phyloP scores from a whole-genome alignment of 2,329 filamentous ascomycete genomes.

The Aspergillus fijiensis region DNA sequence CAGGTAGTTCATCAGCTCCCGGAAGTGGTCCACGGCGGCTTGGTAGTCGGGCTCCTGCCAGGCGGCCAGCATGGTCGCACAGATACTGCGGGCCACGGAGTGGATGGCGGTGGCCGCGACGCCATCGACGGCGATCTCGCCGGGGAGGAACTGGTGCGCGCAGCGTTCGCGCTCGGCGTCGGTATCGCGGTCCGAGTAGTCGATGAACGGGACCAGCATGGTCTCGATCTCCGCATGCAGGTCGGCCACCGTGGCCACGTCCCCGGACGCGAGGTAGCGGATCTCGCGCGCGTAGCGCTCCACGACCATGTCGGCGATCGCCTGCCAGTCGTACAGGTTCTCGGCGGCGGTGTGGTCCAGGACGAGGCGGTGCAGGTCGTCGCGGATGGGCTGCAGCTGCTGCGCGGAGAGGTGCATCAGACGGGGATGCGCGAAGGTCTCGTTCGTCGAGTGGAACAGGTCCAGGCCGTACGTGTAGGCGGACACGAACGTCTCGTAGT shows the following conservation, averaged over 20 bases:
- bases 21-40: constrained; percentile 33
- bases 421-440: constrained; percentile 40
- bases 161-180: constrained; percentile 33
- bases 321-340: constrained; percentile 62
- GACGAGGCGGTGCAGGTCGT: constrained; percentile 49
- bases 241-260: constrained; percentile 20
- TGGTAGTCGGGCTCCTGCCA: constrained; percentile 22
- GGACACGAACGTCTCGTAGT: constrained; percentile 53
- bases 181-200: constrained; percentile 31
- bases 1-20: constrained; percentile 51
- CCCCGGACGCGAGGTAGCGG: constrained; percentile 33
- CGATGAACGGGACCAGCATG: constrained; percentile 37
- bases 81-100: constrained; percentile 32
- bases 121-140: constrained; percentile 7
- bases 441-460: constrained; percentile 36
- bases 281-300: constrained; percentile 61
- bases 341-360: constrained; percentile 28
- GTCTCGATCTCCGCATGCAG: constrained; percentile 31
- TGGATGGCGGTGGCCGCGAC: constrained; percentile 32
- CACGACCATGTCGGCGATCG: constrained; percentile 64
- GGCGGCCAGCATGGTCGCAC: constrained; percentile 30
- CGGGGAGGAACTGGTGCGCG: constrained; percentile 36
- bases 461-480: constrained; percentile 47
- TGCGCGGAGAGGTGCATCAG: constrained; percentile 29
- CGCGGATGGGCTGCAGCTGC: constrained; percentile 40